Evolutionary conservation across 108 stramenopile genomes (phyloP), one percentile per base, ranked within the genome.

Genomic region (Nitzschia palea): DNA sequence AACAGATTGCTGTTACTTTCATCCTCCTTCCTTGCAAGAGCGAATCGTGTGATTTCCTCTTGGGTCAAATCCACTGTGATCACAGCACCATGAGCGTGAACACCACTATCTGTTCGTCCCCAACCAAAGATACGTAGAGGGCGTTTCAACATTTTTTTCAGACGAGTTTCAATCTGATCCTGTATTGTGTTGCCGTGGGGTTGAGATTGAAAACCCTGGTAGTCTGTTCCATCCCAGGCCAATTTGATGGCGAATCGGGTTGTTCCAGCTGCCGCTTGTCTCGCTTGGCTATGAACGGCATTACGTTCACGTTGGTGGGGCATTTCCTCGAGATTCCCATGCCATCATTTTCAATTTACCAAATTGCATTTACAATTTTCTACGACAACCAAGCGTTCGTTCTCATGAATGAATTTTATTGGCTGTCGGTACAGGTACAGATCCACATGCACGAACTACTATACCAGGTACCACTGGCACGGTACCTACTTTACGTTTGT

Each of bases 61-160:
- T 60, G 18, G 29, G 37, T 40, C 40, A 60, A 42, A 5, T 60
- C 59, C n/a, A 60, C 59, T 8, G 59, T 60, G 25, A 37, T 40
- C 14, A 60, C 59, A 43, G 59, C 59, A 25, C 59, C 59, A 23
- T 15, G 25, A 0, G 59, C 59, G 25, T 60, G 59, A 26, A 60
- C 59, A 43, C 59, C 59, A 26, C 59, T 60, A 40, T 60, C 59
- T 0, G 59, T 60, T 42, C 59, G 14, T 22, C 59, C 59, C 59
- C 59, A 60, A 15, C 59, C 59, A 60, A 60, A 60, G 18, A 60
- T 40, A 1, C 59, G 59, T 6, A 60, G 20, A 14, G 59, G 59
- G 10, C 59, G 59, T 42, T 25, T 18, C 18, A 60, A 2, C 35
- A 60, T 25, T 22, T 26, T 31, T 40, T 43, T 12, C 1, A 60